These are phyloP conservation scores for Hypoxylon rickii DNA, from an alignment of 495 filamentous ascomycete genomes.

Conservation along the genomic window DNA sequence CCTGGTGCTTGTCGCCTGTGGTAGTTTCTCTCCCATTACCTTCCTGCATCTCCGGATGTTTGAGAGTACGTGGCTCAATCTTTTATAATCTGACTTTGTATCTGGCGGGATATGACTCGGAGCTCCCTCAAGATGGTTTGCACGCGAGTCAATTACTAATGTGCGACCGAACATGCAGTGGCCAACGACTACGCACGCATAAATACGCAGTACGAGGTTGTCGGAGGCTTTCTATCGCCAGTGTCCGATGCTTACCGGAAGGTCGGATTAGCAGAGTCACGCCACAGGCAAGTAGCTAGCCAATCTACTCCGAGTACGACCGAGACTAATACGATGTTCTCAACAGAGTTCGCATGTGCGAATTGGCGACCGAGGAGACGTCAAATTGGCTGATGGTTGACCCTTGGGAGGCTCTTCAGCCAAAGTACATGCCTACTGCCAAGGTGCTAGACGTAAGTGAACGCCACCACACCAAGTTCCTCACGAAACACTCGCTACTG, in stretches of 20 bases:
- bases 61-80: slow-evolving; percentile 56
- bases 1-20: slow-evolving; percentile 84
- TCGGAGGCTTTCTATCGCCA: slow-evolving; percentile 71
- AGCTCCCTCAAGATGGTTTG: no score
- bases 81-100: no score
- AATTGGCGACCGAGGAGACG: slow-evolving; percentile 75
- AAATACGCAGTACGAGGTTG: slow-evolving; percentile 82
- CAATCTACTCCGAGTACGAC: no score
- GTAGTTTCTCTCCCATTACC: slow-evolving; percentile 86
- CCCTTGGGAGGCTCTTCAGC: slow-evolving; percentile 62
- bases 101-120: no score
- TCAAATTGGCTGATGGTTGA: slow-evolving; percentile 86
- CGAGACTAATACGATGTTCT: slow-evolving; percentile 12
- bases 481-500: not conserved
- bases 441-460: slow-evolving; percentile 68
- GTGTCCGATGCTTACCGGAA: slow-evolving; percentile 87
- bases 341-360: slow-evolving; percentile 64
- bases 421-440: slow-evolving; percentile 85
- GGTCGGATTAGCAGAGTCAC: slow-evolving; percentile 75
- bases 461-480: not conserved
- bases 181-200: slow-evolving; percentile 50
- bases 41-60: slow-evolving; percentile 94
- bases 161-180: slow-evolving; percentile 21
- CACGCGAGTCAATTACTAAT: no score
- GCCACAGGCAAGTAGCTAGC: slow-evolving; percentile 61